Evolutionary conservation across 1,284 basidiomycete genomes (phyloP), one percentile per base, ranked within the genome.

Genomic region (Cutaneotrichosporon sp.): DNA sequence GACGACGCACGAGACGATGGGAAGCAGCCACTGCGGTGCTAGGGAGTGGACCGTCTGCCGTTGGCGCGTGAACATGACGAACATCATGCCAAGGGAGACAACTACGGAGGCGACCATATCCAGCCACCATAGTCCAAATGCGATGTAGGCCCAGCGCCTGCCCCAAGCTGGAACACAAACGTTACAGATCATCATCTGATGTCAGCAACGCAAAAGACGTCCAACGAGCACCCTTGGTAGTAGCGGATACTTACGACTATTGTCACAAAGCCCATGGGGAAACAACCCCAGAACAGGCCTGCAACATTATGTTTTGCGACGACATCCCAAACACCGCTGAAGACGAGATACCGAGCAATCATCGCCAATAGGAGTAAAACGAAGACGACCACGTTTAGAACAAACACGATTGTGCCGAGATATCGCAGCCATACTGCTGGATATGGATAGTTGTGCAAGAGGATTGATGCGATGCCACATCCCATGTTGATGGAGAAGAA

Each of bases 51-150:
- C 66, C 1, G 80, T 75, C 61, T 87, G 84, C 2, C 74, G 72
- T 34, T 89, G 87, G 8, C 76, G 71, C 0, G 81, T 82, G 52
- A 83, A 79, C 81, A 84, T 86, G 41, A 82, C 68, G 61, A 86
- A 84, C 4, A 86, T 71, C 53, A 84, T 76, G 9, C 83, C 82
- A 67, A 85, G 82, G 58, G 81, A 82, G 54, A 83, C 82, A 20
- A 80, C 22, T 7, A 84, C 65, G 1, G 86, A 82, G 38, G 86
- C 61, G 2, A 77, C 71, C 1, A 82, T 77, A 59, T 86, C 81
- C 31, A 84, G 57, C 87, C 86, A 89, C 87, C 88, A 90, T 10
- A 87, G 64, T 1, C 67, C 79, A 81, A 86, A 86, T n/a, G 86
- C 72, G 32, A 81, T 72, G 50, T 79, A 82, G 0, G 84, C 72